Base-by-base conservation (phyloP, 208 protist species). In the Leishmania gerbilli region DNA sequence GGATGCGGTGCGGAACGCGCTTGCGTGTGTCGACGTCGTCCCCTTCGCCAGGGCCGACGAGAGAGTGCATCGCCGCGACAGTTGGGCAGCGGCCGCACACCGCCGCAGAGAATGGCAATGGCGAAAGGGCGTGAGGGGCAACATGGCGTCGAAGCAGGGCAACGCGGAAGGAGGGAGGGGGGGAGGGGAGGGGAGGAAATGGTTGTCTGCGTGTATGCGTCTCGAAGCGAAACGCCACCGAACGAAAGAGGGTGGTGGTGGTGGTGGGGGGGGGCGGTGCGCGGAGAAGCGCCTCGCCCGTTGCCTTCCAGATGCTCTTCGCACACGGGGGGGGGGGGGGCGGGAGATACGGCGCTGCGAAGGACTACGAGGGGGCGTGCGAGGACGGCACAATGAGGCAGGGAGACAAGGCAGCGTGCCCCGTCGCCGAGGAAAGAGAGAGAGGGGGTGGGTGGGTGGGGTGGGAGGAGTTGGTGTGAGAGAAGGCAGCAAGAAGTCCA, bases 31-130 rank as follows among this genome's bases (percentile, higher is more conserved):
- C 37, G 34, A 53, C 69, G 40, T 34, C 45, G 45, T 37, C n/a
- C n/a, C 40, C 24, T 51, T 74, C 24, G 69, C 24, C 69, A 74
- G 67, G 67, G 69, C 69, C 27, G 45, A 74, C 45, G 21, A n/a
- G 21, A 27, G 69, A 21, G 27, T 55, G 69, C 19, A 37, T 27
- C n/a, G 40, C 21, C 45, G 69, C 47, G 69, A 51, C 45, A 31
- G 42, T 74, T 45, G 24, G 19, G 69, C 19, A 53, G 69, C 69
- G 9, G 69, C 9, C 40, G 27, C 45, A 34, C 42, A 74, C 42
- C 17, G 24, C 69, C 27, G 69, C 69, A 74, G 69, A 55, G 47
- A 53, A 45, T 31, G 31, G 42, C 69, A 45, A 55, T 37, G 45
- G 13, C 69, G 69, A 74, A 74, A 24, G 45, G 55, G 45, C 24